Base-by-base conservation (phyloP, 192 early-diverging fungal genomes). In the Entomortierella chlamydospora region DNA sequence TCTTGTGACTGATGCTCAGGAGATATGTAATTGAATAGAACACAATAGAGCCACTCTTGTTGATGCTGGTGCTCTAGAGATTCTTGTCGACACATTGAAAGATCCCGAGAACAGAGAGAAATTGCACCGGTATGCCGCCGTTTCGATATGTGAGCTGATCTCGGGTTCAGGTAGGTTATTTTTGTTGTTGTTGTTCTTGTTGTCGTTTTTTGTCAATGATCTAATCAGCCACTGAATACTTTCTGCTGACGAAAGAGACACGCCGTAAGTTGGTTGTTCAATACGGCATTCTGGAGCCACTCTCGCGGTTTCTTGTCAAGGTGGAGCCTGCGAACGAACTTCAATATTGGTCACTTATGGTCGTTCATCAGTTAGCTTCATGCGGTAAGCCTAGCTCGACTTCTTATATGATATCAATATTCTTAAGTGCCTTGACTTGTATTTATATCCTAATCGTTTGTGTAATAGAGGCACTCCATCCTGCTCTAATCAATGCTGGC, bases 261-360 rank as follows among this genome's bases (percentile, higher is more conserved):
- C 65, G 92, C 28, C 93, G 92, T 50, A 81, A 82, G 39, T 67
- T 72, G 13, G 83, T 93, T 2, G 86, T 91, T 18, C 63, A 87
- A 28, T 81, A 88, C 45, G 91, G 90, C 11, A 81, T 94, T 26
- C 57, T 95, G 33, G 84, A 84, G n/a, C 74, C 84, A 9, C 68
- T 95, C 20, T 70, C 84, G 30, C 69, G 64, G 3, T 90, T 93
- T 57, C 78, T 95, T 13, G 81, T 85, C 20, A 70, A 80, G 6
- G 69, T 86, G 11, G 76, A 84, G 23, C 87, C 83, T 15, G 91
- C 90, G 51, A 95, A 89, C 53, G 93, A 95, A 49, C 82, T 95
- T 5, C 91, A 91, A 50, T 94, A 93, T 63, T 95, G 93, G 93
- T 88, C 85, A 13, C 67, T 94, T 37, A 87, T 94, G 83, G 84